Evolutionary conservation across 2,329 filamentous ascomycete species (phyloP).

Genomic region (Didymella glomerata): DNA sequence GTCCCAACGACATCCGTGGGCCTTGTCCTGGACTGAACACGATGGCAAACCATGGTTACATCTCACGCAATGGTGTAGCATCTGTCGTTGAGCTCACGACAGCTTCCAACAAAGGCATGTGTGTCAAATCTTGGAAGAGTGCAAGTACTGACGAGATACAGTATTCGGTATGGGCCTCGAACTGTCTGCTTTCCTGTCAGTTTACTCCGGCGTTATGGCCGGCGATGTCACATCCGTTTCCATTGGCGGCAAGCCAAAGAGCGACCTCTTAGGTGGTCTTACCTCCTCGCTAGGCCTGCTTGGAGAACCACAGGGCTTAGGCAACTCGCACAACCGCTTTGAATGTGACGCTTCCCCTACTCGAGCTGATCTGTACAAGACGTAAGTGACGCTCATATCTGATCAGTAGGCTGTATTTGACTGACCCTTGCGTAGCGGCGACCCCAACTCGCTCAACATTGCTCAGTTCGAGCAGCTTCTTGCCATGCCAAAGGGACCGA

Average conservation of each 20-base stretch:
- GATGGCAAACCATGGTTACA: constrained; percentile 9
- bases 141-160: constrained; percentile 1
- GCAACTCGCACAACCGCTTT: constrained; percentile 46
- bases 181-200: constrained; percentile 42
- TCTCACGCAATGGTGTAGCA: constrained; percentile 1
- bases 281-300: constrained; percentile 30
- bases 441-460: constrained; percentile 9
- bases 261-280: constrained; percentile 22
- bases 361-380: constrained; percentile 39
- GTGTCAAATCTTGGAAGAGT: not conserved
- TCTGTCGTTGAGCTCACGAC: constrained; percentile 2
- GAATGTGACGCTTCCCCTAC: constrained; percentile 47
- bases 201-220: constrained; percentile 45
- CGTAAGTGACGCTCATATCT: constrained; percentile 1
- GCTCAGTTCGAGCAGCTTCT: constrained; percentile 9
- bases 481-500: constrained; percentile 17
- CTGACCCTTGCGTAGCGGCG: constrained; percentile 7
- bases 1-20: not conserved
- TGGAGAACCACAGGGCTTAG: constrained; percentile 37
- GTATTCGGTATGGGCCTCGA: constrained; percentile 49
- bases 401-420: no score
- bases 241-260: constrained; percentile 56
- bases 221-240: constrained; percentile 57
- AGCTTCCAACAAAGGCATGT: constrained; percentile 3
- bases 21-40: constrained; percentile 8